Evolutionary conservation across 495 filamentous ascomycete genomes (phyloP), one percentile per base, ranked within the genome.

Genomic region (Chlorociboria aeruginascens): DNA sequence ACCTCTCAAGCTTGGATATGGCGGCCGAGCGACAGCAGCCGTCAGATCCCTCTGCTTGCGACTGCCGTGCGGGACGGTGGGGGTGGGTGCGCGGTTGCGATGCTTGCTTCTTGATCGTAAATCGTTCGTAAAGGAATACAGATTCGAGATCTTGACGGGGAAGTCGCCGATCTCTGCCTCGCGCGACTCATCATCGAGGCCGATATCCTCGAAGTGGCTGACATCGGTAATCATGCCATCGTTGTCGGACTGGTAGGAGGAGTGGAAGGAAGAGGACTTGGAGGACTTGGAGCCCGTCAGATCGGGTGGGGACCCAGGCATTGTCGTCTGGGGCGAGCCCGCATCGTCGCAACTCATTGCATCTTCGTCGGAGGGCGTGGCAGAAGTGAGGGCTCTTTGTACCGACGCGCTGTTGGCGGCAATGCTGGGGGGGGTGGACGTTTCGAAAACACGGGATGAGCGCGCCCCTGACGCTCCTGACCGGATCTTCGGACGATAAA

Each of bases 141-240:
- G 65, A 61, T 30, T 68, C 49, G 47, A 59, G 61, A 51, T 70
- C 53, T 77, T 77, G 35, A 66, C 50, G 49, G 69, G 66, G 32
- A 68, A 61, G 45, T 71, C 67, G 43, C 66, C 62, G 32, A 67
- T 66, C 42, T 63, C 56, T 28, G 64, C 63, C 32, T 66, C 57
- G 11, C 51, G 52, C 43, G 60, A 58, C 45, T 86, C 77, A 57
- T 95, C 88, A 40, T 84, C 77, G 7, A 98, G 75, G 8, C 83
- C 85, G 54, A 96, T 94, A 43, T 97, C 92, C 62, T 98, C 92
- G 57, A 97, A 96, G 57, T 96, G 81, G 43, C 73, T 74, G 35
- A 80, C 74, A 59, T 90, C 83, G 31, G 78, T 73, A 17, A 54
- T 41, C 20, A 54, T 54, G 20, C 32, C 49, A 47, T 79, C 77